A percentile compares a stretch with the other conserved stretches of the same genome.
Conservation (phyloP, 306 rosid genomes). For the Sicyos baderoa region DNA sequence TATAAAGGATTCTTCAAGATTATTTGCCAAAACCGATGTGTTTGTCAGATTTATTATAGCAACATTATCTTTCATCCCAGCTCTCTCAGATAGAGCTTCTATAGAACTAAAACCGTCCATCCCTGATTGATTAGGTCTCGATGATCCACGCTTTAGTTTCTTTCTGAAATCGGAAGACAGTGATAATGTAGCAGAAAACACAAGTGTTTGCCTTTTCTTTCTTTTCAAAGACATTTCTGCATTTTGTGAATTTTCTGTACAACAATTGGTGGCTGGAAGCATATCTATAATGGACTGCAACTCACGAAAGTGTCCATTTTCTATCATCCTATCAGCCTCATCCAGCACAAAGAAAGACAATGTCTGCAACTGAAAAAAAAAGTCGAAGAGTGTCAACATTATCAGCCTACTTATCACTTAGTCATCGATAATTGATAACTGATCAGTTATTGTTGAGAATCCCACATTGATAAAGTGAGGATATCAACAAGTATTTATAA, state of each 20-base stretch:
- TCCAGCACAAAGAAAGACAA: slow-evolving; percentile 92
- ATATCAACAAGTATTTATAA: too few species aligned
- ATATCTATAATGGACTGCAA: slow-evolving; percentile 84
- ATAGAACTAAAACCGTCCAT: slow-evolving; percentile 68
- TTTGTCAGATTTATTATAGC: slow-evolving; percentile 85
- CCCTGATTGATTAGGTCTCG: slow-evolving; percentile 44
- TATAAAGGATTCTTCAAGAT: slow-evolving; percentile 85
- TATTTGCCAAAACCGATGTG: slow-evolving; percentile 58
- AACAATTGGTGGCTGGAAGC: slow-evolving; percentile 58
- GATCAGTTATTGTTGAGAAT: too few species aligned
- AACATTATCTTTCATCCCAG: slow-evolving; percentile 83
- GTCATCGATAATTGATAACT: not conserved
- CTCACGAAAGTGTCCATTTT: slow-evolving; percentile 85
- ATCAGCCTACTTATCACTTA: not conserved
- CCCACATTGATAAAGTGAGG: too few species aligned
- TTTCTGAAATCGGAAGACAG: slow-evolving; percentile 85
- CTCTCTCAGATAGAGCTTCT: slow-evolving; percentile 75
- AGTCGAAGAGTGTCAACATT: slow-evolving; percentile 3
- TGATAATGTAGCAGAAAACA: slow-evolving; percentile 88
- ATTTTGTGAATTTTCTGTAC: slow-evolving; percentile 34
- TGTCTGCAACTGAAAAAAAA: slow-evolving; percentile 70
- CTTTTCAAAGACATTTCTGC: slow-evolving; percentile 40
- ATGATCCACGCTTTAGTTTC: slow-evolving; percentile 65
- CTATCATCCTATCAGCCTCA: slow-evolving; percentile 96
- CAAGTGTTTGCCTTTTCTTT: slow-evolving; percentile 94